Evolutionary conservation across 768 basidiomycete species (phyloP).

Genomic region (Phlebiopsis gigantea): DNA sequence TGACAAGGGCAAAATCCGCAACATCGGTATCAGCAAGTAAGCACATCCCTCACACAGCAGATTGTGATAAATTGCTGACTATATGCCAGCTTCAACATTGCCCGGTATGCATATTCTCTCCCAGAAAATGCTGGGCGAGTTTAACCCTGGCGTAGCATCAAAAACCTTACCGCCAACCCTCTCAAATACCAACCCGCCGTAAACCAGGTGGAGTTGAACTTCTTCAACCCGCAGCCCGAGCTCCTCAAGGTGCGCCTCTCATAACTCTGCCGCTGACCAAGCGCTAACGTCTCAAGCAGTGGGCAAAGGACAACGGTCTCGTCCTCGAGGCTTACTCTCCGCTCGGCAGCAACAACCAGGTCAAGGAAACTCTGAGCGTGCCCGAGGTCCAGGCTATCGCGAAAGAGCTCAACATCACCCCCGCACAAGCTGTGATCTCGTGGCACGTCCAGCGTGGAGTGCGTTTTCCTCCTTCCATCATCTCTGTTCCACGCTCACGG

Average conservation of each 20-base stretch:
- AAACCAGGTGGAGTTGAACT: conserved; percentile 78
- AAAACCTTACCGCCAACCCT: conserved; percentile 58
- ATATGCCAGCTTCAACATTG: conserved; percentile 59
- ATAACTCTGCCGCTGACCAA: conserved; percentile 7
- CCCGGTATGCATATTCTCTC: conserved; percentile 25
- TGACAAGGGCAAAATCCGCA: conserved; percentile 67
- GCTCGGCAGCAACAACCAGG: conserved; percentile 56
- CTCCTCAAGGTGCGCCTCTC: conserved; percentile 47
- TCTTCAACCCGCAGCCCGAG: conserved; percentile 71
- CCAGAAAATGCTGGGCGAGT: background rate
- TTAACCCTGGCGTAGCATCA: conserved; percentile 31
- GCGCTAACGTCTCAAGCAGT: conserved; percentile 32
- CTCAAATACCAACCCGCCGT: conserved; percentile 59
- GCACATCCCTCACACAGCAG: conserved; percentile 13
- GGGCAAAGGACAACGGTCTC: conserved; percentile 53
- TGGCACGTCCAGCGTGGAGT: conserved; percentile 79
- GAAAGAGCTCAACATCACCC: conserved; percentile 58
- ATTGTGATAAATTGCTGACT: conserved; percentile 3
- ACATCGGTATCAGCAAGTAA: conserved; percentile 86
- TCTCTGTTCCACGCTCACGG: background rate
- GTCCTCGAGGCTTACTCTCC: conserved; percentile 77
- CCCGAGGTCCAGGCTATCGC: conserved; percentile 63
- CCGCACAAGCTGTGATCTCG: conserved; percentile 68
- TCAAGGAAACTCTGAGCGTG: conserved; percentile 50
- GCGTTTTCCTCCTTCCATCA: conserved; percentile 19